phyloP scores from a whole-genome alignment of 768 basidiomycete genomes.

The Pisolithus tinctorius region DNA sequence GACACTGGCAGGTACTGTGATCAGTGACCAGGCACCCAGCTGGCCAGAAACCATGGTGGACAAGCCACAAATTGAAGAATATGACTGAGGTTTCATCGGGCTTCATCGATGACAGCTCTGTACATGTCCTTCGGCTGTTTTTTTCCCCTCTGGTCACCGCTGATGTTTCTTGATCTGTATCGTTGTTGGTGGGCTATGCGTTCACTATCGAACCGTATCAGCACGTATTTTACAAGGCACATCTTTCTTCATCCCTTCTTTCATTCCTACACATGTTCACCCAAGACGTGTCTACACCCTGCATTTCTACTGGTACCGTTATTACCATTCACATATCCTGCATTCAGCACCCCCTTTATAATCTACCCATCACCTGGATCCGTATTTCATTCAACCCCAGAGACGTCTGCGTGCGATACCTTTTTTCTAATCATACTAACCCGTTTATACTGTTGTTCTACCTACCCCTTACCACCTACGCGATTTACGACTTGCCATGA shows the following conservation, averaged over 20 bases:
- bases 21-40: constrained; percentile 41
- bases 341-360: neutral
- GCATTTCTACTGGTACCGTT: neutral
- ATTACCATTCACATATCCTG: neutral
- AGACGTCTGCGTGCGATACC: constrained; percentile 6
- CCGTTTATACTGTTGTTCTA: constrained; percentile 6
- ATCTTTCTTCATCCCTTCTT: neutral
- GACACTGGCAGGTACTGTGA: constrained; percentile 48
- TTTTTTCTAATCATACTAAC: constrained; percentile 8
- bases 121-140: constrained; percentile 6
- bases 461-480: constrained; percentile 1
- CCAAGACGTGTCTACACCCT: neutral
- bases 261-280: constrained; percentile 1
- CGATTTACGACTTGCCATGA: neutral
- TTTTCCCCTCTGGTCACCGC: neutral
- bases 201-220: constrained; percentile 22
- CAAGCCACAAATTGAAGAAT: constrained; percentile 30
- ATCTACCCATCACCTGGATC: neutral
- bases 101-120: constrained; percentile 6
- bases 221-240: constrained; percentile 13
- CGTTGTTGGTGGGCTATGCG: neutral
- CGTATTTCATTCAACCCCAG: neutral
- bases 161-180: constrained; percentile 6
- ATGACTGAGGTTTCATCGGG: constrained; percentile 27
- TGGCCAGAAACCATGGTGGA: constrained; percentile 46